These are phyloP conservation scores for Peniophora sp. DNA, from an alignment of 1,284 basidiomycete species.

Conservation along the genomic window DNA sequence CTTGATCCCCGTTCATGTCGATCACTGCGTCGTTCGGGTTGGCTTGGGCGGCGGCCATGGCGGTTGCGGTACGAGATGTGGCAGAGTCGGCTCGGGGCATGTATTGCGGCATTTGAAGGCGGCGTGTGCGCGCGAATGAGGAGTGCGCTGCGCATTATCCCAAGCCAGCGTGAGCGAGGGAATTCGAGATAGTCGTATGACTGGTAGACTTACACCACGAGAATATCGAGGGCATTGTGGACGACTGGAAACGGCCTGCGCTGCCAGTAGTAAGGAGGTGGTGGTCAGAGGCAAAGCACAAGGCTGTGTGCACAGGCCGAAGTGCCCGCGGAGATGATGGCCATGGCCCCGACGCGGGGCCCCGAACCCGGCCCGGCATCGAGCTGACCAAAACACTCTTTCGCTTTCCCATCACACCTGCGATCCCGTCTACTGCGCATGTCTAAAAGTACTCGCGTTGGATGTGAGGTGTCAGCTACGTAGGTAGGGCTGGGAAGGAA, in stretches of 20 bases:
- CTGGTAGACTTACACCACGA: too few species aligned
- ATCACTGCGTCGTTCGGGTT: conserved; percentile 16
- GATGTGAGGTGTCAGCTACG: too few species aligned
- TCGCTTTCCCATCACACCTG: too few species aligned
- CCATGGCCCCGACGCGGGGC: too few species aligned
- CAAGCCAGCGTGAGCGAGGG: conserved; percentile 34
- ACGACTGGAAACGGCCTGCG: too few species aligned
- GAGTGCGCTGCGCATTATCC: conserved; percentile 26
- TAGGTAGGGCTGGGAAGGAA: too few species aligned
- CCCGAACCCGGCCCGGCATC: too few species aligned
- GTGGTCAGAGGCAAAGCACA: background rate
- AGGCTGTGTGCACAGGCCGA: conserved; percentile 27
- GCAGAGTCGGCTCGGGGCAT: conserved; percentile 41
- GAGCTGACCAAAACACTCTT: too few species aligned
- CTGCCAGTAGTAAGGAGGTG: background rate
- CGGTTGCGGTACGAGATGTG: conserved; percentile 35
- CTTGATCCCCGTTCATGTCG: conserved; percentile 9
- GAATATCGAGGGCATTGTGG: too few species aligned
- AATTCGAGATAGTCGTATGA: background rate
- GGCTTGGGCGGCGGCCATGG: conserved; percentile 28
- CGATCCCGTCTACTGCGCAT: too few species aligned
- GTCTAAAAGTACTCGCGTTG: too few species aligned
- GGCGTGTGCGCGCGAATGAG: conserved; percentile 46
- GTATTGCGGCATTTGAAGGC: conserved; percentile 39
- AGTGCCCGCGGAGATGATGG: too few species aligned